Percentiles rank a stretch among this genome's conserved stretches.
These are phyloP conservation scores for Kuraishia capsulata DNA, from an alignment of 805 yeast species.

Conservation along the genomic window DNA sequence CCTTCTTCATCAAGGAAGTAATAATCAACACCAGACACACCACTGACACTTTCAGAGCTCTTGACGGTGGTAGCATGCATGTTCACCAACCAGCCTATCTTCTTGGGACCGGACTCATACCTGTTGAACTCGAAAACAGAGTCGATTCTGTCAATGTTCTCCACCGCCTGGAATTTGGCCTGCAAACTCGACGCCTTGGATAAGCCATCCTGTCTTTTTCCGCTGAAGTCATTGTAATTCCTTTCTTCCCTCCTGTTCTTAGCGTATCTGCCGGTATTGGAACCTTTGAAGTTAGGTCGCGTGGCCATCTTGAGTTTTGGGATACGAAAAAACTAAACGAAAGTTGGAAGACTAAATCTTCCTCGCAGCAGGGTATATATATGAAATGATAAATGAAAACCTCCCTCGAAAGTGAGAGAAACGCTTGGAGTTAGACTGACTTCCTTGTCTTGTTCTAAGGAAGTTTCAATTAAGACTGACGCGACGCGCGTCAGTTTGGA, in stretches of 20 bases:
- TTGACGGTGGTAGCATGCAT: slow-evolving; percentile 83
- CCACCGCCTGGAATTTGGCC: slow-evolving; percentile 43
- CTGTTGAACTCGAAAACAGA: slow-evolving; percentile 83
- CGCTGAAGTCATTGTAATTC: slow-evolving; percentile 12
- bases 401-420: background rate
- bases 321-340: no score
- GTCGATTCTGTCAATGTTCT: slow-evolving; percentile 62
- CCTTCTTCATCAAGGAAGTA: slow-evolving; percentile 96
- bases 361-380: no score
- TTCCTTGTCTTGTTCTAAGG: background rate
- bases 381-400: no score
- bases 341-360: no score
- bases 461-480: no score
- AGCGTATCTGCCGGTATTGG: slow-evolving; percentile 17
- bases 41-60: slow-evolving; percentile 48
- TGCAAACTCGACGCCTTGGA: slow-evolving; percentile 8
- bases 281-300: slow-evolving; percentile 9
- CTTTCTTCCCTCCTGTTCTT: slow-evolving; percentile 10
- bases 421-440: background rate
- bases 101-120: slow-evolving; percentile 58
- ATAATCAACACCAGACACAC: slow-evolving; percentile 84
- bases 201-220: slow-evolving; percentile 3
- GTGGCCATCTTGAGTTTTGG: background rate
- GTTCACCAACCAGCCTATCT: slow-evolving; percentile 86
- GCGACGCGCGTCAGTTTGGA: no score